Evolutionary conservation across 1,284 basidiomycete genomes (phyloP).

Genomic region (Leccinum subrobustum): DNA sequence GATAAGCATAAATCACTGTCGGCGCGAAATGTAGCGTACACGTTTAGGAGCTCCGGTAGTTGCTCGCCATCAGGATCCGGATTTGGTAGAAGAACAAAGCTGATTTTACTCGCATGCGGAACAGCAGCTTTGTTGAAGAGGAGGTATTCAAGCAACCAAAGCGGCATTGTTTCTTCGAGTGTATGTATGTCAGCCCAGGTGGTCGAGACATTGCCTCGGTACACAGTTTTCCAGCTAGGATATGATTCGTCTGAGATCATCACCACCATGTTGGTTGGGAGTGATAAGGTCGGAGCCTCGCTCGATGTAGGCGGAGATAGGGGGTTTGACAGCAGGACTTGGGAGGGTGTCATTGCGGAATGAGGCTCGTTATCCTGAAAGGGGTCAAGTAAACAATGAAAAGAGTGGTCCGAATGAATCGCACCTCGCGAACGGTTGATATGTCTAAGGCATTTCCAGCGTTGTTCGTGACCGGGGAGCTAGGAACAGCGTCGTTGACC

Average conservation of each 20-base stretch:
- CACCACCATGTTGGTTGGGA: conserved; percentile 67
- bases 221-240: conserved; percentile 78
- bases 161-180: conserved; percentile 79
- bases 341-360: conserved; percentile 50
- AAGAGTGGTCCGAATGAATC: conserved; percentile 2
- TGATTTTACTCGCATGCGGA: conserved; percentile 64
- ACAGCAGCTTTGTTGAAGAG: conserved; percentile 63
- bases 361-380: conserved; percentile 24
- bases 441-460: conserved; percentile 18
- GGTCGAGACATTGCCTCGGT: conserved; percentile 69
- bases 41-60: conserved; percentile 73
- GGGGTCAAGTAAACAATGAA: conserved; percentile 2
- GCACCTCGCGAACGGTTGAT: conserved; percentile 26
- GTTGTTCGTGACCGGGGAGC: conserved; percentile 26
- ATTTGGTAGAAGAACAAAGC: conserved; percentile 77
- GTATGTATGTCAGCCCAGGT: conserved; percentile 62
- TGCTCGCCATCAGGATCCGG: conserved; percentile 54
- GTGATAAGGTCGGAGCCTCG: conserved; percentile 71
- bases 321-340: conserved; percentile 64
- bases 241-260: conserved; percentile 83
- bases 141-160: conserved; percentile 89
- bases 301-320: conserved; percentile 68
- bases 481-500: conserved; percentile 24
- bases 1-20: conserved; percentile 11
- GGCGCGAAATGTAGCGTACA: conserved; percentile 6